These are phyloP conservation scores for Pyricularia grisea DNA, from an alignment of 2,329 filamentous ascomycete genomes.

Conservation along the genomic window DNA sequence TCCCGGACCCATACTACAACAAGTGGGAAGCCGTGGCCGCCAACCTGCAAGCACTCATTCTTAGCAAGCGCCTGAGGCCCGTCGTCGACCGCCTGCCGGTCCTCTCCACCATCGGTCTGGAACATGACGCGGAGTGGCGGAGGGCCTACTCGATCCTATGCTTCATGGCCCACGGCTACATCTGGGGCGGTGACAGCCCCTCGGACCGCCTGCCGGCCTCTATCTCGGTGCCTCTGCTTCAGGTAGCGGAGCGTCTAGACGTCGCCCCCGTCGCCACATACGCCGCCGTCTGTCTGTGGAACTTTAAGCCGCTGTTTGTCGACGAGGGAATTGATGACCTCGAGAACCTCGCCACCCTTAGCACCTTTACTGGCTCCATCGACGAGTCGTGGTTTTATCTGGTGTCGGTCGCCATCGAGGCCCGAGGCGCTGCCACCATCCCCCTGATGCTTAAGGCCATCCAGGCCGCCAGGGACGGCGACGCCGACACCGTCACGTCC, in stretches of 20 bases:
- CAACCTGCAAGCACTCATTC: slow-evolving; percentile 78
- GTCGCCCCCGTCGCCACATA: slow-evolving; percentile 91
- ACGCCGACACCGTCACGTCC: slow-evolving; percentile 62
- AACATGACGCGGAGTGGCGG: slow-evolving; percentile 83
- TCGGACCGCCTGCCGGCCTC: slow-evolving; percentile 69
- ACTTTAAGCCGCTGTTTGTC: slow-evolving; percentile 85
- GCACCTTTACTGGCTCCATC: slow-evolving; percentile 85
- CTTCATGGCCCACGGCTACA: slow-evolving; percentile 90
- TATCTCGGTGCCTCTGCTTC: slow-evolving; percentile 73
- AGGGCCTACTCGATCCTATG: slow-evolving; percentile 83
- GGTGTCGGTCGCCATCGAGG: slow-evolving; percentile 90
- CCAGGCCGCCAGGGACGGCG: slow-evolving; percentile 61
- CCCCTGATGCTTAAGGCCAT: slow-evolving; percentile 86
- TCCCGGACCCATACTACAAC: slow-evolving; percentile 87
- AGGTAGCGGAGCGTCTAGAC: slow-evolving; percentile 69
- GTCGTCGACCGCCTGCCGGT: slow-evolving; percentile 75
- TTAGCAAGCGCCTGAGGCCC: slow-evolving; percentile 73
- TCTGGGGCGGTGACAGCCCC: slow-evolving; percentile 83
- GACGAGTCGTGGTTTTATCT: slow-evolving; percentile 99
- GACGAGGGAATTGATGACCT: slow-evolving; percentile 74
- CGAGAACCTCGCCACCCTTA: slow-evolving; percentile 78
- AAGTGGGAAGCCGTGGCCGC: slow-evolving; percentile 84
- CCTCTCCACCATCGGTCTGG: slow-evolving; percentile 72
- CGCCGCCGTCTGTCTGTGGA: slow-evolving; percentile 87
- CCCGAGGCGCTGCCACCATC: slow-evolving; percentile 77